Conservation (phyloP, 345 rosid genomes). For the Erysimum cheiranthoides region DNA sequence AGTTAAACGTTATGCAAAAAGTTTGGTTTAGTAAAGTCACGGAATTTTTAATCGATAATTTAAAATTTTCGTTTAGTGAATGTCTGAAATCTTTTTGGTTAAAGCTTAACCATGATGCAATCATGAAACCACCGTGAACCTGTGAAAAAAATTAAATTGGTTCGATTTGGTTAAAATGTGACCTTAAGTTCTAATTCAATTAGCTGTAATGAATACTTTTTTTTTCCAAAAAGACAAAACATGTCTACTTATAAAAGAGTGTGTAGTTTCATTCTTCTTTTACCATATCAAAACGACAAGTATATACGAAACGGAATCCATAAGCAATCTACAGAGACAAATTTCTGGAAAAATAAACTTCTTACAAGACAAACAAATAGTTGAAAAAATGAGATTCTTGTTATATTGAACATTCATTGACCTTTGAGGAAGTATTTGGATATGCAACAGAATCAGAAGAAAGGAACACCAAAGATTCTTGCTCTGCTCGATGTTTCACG, state of each 20-base stretch:
- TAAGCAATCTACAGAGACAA: constrained; percentile 7
- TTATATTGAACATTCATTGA: constrained; percentile 20
- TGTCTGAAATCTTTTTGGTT: neutral
- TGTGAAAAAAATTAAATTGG: neutral
- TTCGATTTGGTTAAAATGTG: neutral
- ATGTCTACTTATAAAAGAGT: neutral
- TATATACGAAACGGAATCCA: constrained; percentile 22
- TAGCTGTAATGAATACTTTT: too few species aligned
- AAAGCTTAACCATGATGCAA: neutral
- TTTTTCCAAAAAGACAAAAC: too few species aligned
- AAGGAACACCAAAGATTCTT: constrained; percentile 20
- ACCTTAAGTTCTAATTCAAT: neutral
- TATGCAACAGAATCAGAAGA: constrained; percentile 22
- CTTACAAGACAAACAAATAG: constrained; percentile 33
- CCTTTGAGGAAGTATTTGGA: constrained; percentile 31
- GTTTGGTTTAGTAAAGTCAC: neutral
- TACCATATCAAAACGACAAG: constrained; percentile 14
- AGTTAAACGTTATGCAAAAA: too few species aligned
- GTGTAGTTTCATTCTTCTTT: neutral
- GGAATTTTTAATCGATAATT: neutral
- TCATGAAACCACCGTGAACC: neutral
- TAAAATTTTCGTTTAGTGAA: neutral
- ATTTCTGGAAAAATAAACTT: neutral
- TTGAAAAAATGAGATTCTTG: constrained; percentile 21
- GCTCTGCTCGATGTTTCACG: constrained; percentile 8